Percentiles rank a stretch among this genome's conserved stretches.
These are phyloP conservation scores for Pterocarpus santalinus DNA, from an alignment of 306 rosid species.

Conservation along the genomic window DNA sequence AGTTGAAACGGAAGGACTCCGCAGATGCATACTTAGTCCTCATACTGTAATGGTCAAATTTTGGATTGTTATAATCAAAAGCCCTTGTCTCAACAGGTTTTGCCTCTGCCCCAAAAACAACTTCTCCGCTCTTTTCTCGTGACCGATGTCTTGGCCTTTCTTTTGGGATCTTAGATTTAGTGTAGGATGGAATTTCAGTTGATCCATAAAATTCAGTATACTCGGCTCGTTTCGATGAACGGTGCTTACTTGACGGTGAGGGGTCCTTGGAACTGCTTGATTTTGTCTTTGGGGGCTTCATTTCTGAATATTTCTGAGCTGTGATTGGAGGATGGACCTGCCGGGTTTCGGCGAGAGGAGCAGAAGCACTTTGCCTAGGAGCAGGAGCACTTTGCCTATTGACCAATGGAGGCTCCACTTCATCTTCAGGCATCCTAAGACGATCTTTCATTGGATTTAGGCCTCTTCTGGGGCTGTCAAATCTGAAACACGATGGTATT, in stretches of 20 bases:
- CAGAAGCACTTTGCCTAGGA: slow-evolving; percentile 24
- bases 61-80: slow-evolving; percentile 57
- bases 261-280: slow-evolving; percentile 88
- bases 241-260: slow-evolving; percentile 77
- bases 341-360: slow-evolving; percentile 64
- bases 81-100: slow-evolving; percentile 65
- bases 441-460: slow-evolving; percentile 78
- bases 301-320: slow-evolving; percentile 67
- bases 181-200: slow-evolving; percentile 66
- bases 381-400: slow-evolving; percentile 61
- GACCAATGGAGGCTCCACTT: slow-evolving; percentile 52
- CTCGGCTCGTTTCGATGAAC: slow-evolving; percentile 76
- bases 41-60: slow-evolving; percentile 77
- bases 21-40: slow-evolving; percentile 71
- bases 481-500: slow-evolving; percentile 65
- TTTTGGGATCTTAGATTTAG: slow-evolving; percentile 83
- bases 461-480: slow-evolving; percentile 52
- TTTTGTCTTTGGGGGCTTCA: slow-evolving; percentile 79
- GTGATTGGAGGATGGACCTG: slow-evolving; percentile 62
- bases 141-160: slow-evolving; percentile 86
- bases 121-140: slow-evolving; percentile 86
- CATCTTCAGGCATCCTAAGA: slow-evolving; percentile 87
- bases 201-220: slow-evolving; percentile 84
- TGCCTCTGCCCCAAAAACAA: slow-evolving; percentile 59
- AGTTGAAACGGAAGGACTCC: slow-evolving; percentile 61